Conservation (phyloP, 202 grass and related monocot genomes). For the Panicum hallii region DNA sequence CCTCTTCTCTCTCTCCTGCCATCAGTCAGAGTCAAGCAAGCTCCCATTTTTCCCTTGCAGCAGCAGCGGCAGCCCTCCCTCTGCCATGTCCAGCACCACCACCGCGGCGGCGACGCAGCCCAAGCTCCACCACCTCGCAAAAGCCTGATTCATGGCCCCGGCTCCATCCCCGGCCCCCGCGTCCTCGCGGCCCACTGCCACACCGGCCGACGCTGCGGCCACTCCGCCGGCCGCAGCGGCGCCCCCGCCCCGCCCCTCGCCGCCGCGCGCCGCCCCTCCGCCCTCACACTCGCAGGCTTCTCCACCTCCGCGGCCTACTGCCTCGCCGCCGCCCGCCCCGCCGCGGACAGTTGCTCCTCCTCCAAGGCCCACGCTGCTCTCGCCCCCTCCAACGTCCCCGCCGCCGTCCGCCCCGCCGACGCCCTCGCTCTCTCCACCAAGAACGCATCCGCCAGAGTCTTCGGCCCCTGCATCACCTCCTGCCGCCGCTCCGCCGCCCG, state of each 20-base stretch:
- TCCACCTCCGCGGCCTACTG: neutral
- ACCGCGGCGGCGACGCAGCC: neutral
- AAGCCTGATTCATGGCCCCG: conserved; percentile 1
- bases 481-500: neutral
- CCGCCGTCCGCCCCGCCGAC: neutral
- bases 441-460: conserved; percentile 5
- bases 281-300: neutral
- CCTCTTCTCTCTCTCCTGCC: neutral
- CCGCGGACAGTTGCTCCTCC: conserved; percentile 27
- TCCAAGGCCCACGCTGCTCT: neutral
- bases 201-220: conserved; percentile 43
- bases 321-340: conserved; percentile 28
- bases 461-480: conserved; percentile 27
- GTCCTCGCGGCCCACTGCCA: conserved; percentile 42
- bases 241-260: conserved; percentile 7
- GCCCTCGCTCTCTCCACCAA: conserved; percentile 17
- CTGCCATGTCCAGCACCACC: conserved; percentile 7
- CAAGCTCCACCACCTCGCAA: neutral
- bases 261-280: conserved; percentile 16
- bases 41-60: neutral
- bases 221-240: neutral
- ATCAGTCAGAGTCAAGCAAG: neutral
- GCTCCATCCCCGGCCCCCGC: conserved; percentile 19
- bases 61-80: neutral
- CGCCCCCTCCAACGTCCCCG: neutral